Evolutionary conservation across 495 filamentous ascomycete species (phyloP), one percentile per base, ranked within the genome.

Genomic region (Polyplosphaeria fusca): DNA sequence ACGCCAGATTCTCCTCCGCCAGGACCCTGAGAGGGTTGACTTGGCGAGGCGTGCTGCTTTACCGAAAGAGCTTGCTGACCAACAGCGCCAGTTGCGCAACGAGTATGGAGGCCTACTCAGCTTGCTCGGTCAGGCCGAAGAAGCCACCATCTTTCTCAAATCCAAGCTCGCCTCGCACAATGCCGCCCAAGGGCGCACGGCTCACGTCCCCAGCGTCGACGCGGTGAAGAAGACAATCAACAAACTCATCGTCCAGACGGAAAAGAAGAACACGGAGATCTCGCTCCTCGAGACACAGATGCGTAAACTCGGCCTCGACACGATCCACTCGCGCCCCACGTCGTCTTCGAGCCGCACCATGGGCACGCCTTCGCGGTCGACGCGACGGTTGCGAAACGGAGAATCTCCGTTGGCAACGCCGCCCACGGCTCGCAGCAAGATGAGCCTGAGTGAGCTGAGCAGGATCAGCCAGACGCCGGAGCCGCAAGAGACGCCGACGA

Each of bases 181-280:
- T 38, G 69, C 71, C 4, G 71, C 73, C 18, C 72, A 55, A 30
- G 42, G 57, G 2, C 41, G 49, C 11, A 47, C 47, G n/a, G 68
- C 26, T 12, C 66, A 77, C 38, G 73, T 77, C n/a, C 94, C 93
- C 2, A 96, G 92, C 0, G 86, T 96, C 1, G 94, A 96, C 60
- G 89, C 89, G 5, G 89, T 97, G 18, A 82, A 88, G 39, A 87
- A 86, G 45, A 97, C 94, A 4, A 95, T 99, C 58, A 75, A 75
- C 47, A 96, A 93, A 51, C 88, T 99, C 82, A 97, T 91, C 47
- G 82, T 73, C 55, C 95, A 96, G 88, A 85, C 86, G 0, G 88
- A 96, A 74, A 85, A 84, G 70, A 87, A 85, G 67, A 89, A 86
- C 68, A 85, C 82, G 41, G 93, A 97, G 60, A 84, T 97, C 43